Percentiles rank a stretch among this genome's conserved stretches.
Evolutionary conservation across 306 rosid genomes (phyloP).

Genomic region (Castanea mollissima): DNA sequence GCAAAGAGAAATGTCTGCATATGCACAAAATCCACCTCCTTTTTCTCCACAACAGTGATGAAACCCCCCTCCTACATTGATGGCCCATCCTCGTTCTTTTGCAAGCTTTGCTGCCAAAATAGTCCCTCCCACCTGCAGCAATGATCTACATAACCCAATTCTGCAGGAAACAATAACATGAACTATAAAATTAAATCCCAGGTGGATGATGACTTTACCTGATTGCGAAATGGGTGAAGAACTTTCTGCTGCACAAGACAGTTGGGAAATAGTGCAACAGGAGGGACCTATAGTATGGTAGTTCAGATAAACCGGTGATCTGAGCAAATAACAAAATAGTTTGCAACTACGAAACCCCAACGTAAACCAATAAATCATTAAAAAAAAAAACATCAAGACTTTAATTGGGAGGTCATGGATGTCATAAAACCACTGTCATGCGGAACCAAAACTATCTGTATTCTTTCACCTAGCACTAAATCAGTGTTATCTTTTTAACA

Average conservation of each 20-base stretch:
- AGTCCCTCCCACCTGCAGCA: conserved; percentile 83
- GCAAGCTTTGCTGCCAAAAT: conserved; percentile 88
- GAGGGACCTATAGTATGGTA: conserved; percentile 68
- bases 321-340: conserved; percentile 3
- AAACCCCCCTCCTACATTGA: conserved; percentile 95
- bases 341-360: conserved; percentile 3
- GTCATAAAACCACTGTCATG: not conserved
- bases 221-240: conserved; percentile 78
- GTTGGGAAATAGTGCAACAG: conserved; percentile 76
- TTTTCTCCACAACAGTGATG: conserved; percentile 81
- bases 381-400: not conserved
- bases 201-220: conserved; percentile 40
- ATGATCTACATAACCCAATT: conserved; percentile 13
- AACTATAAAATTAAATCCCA: not conserved
- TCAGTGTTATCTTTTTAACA: not conserved
- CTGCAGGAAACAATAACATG: not conserved
- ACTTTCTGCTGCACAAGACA: conserved; percentile 68
- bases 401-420: no score
- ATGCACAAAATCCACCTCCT: conserved; percentile 93
- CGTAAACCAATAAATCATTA: not conserved
- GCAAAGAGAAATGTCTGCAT: conserved; percentile 87
- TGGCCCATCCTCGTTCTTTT: conserved; percentile 92
- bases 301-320: conserved; percentile 14
- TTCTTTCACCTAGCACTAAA: conserved; percentile 1
- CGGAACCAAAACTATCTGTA: not conserved